phyloP scores from a whole-genome alignment of 352 stramenopile genomes.

The Phytopythium sindhum region DNA sequence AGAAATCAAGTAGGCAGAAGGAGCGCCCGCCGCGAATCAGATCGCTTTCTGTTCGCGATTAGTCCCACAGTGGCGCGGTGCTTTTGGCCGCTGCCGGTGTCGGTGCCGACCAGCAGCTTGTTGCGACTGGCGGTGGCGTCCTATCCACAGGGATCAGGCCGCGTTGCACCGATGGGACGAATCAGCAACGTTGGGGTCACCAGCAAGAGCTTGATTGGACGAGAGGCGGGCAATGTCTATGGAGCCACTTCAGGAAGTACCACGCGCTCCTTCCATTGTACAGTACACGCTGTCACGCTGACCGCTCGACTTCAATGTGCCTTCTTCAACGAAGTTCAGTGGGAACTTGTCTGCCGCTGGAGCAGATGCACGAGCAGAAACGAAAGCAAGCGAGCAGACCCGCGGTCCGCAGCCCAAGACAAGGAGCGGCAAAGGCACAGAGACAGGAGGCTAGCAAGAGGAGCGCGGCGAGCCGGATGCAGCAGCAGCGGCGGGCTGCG shows the following conservation, averaged over 20 bases:
- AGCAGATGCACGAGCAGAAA: neutral
- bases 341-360: neutral
- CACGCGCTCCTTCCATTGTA: neutral
- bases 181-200: too few relatives aligned
- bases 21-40: slow-evolving; percentile 2
- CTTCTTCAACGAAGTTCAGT: neutral
- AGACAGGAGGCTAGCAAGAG: neutral
- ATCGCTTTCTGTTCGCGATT: slow-evolving; percentile 1
- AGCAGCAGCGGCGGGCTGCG: neutral
- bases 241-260: neutral
- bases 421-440: neutral
- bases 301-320: neutral
- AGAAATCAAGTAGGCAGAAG: slow-evolving; percentile 3
- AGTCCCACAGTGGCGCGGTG: neutral
- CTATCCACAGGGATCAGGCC: too few relatives aligned
- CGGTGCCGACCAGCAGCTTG: neutral
- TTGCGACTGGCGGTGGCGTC: too few relatives aligned
- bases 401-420: neutral
- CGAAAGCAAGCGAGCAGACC: neutral
- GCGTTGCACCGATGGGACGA: too few relatives aligned
- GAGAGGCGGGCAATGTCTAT: neutral
- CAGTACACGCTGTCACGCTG: neutral
- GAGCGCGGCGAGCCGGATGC: neutral
- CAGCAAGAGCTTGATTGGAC: neutral
- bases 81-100: neutral